Conservation (phyloP, 2,329 filamentous ascomycete species). For the Paecilomyces niveus region DNA sequence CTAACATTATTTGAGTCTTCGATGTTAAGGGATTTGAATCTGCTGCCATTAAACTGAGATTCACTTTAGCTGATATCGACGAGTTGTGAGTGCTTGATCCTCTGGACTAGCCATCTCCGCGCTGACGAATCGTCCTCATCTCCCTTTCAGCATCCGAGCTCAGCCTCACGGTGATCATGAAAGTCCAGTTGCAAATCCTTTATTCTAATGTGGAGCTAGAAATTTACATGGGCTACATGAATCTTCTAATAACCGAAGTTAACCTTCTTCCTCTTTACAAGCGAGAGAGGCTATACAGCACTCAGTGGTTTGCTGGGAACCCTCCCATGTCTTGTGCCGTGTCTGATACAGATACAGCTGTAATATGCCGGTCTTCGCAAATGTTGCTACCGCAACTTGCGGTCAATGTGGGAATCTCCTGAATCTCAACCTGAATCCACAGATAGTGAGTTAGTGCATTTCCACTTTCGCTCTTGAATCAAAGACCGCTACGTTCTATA, state of each 20-base stretch:
- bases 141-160: not conserved
- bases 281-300: conserved; percentile 7
- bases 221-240: conserved; percentile 9
- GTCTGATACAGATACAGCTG: conserved; percentile 26
- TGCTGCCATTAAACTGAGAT: conserved; percentile 4
- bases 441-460: conserved; percentile 6
- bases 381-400: conserved; percentile 17
- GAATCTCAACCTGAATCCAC: conserved; percentile 9
- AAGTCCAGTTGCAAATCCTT: not conserved
- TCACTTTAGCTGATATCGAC: conserved; percentile 11
- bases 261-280: conserved; percentile 8
- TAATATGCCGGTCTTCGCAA: conserved; percentile 39
- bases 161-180: not conserved
- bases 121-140: not conserved
- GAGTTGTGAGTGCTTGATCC: conserved; percentile 6
- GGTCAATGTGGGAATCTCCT: conserved; percentile 7
- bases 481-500: no score
- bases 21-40: conserved; percentile 7
- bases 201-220: conserved; percentile 1
- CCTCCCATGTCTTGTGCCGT: not conserved
- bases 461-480: no score
- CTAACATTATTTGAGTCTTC: conserved; percentile 4
- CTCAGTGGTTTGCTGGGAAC: conserved; percentile 5
- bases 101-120: not conserved
- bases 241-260: conserved; percentile 8